Conservation (phyloP, 768 basidiomycete species). For the Crucibulum laeve region DNA sequence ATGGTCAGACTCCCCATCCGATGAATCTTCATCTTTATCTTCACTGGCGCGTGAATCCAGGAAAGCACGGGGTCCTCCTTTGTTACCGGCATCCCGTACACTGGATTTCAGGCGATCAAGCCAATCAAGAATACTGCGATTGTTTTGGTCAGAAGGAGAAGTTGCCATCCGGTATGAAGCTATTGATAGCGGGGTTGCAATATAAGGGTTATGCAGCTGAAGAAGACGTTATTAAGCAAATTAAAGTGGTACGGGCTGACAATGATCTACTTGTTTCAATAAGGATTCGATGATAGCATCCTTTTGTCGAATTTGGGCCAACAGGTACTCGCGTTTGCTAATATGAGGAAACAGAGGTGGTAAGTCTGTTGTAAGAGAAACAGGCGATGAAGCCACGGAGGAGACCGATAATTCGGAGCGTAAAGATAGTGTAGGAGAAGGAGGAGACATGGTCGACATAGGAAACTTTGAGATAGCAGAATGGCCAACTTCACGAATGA, state of each 20-base stretch:
- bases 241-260: background rate
- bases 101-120: conserved; percentile 65
- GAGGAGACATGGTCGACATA: conserved; percentile 1
- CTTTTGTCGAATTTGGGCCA: conserved; percentile 85
- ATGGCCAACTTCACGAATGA: background rate
- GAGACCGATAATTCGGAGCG: conserved; percentile 1
- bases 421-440: conserved; percentile 4
- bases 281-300: conserved; percentile 83
- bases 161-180: conserved; percentile 77
- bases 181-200: conserved; percentile 74
- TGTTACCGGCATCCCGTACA: conserved; percentile 44
- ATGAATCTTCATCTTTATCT: conserved; percentile 31
- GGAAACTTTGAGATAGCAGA: too few relatives aligned
- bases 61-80: conserved; percentile 40
- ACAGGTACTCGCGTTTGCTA: conserved; percentile 83
- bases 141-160: conserved; percentile 68
- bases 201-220: conserved; percentile 77
- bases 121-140: conserved; percentile 69
- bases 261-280: conserved; percentile 63
- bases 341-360: conserved; percentile 29
- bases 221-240: conserved; percentile 2
- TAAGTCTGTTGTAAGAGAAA: conserved; percentile 26
- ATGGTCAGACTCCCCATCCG: conserved; percentile 34
- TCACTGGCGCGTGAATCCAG: conserved; percentile 31
- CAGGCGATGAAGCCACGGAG: conserved; percentile 5